Conservation (phyloP, 371 early-diverging fungal species). For the Mortierella sp. region DNA sequence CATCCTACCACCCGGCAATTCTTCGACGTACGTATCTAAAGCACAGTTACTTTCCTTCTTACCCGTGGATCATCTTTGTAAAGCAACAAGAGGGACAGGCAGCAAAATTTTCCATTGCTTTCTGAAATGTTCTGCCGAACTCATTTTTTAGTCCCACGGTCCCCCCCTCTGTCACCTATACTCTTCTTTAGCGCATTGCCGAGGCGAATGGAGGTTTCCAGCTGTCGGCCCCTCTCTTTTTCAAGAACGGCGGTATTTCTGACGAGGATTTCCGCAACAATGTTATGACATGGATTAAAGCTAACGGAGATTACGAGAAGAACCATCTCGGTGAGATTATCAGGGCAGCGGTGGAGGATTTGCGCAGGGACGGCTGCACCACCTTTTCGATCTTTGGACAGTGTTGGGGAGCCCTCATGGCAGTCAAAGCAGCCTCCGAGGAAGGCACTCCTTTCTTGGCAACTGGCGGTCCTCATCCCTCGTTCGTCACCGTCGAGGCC, state of each 20-base stretch:
- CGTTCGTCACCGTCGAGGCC: slow-evolving; percentile 24
- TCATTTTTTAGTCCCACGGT: background rate
- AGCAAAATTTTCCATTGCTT: background rate
- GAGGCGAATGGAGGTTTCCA: slow-evolving; percentile 49
- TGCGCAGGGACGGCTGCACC: slow-evolving; percentile 40
- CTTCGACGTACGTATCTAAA: slow-evolving; percentile 27
- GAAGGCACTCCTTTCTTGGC: slow-evolving; percentile 24
- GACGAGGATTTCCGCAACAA: slow-evolving; percentile 10
- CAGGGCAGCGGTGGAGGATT: slow-evolving; percentile 34
- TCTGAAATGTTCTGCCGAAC: background rate
- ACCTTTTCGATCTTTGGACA: slow-evolving; percentile 52
- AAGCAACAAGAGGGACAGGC: background rate
- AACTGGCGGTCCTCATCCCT: slow-evolving; percentile 46
- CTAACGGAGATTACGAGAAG: slow-evolving; percentile 31
- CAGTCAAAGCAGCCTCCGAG: slow-evolving; percentile 36
- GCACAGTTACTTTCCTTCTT: background rate
- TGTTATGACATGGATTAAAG: slow-evolving; percentile 38
- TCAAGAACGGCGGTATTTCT: slow-evolving; percentile 17
- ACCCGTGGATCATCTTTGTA: background rate
- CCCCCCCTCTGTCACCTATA: background rate
- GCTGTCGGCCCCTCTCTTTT: slow-evolving; percentile 31
- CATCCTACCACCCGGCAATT: slow-evolving; percentile 43
- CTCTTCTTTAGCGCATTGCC: slow-evolving; percentile 31
- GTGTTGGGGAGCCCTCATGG: slow-evolving; percentile 53
- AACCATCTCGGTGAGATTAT: slow-evolving; percentile 32